Evolutionary conservation across 1,139 yeast genomes (phyloP).

Genomic region (Yarrowia galli): DNA sequence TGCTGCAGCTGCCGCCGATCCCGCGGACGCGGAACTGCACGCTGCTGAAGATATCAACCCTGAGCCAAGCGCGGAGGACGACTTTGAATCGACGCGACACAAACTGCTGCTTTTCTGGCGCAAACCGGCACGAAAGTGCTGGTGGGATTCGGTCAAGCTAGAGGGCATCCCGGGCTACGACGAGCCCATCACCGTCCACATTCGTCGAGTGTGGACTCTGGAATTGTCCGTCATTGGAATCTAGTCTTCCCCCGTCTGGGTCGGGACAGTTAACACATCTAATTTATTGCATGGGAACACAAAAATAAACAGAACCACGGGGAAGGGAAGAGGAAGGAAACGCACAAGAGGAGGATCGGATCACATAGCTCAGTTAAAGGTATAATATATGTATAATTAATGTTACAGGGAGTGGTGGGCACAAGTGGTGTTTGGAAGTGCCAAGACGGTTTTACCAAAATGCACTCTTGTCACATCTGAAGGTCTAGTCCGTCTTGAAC

Average conservation of each 20-base stretch:
- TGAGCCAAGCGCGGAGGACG: slow-evolving; percentile 50
- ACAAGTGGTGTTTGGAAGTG: too few species aligned
- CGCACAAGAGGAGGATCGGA: slow-evolving; percentile 1
- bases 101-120: slow-evolving; percentile 93
- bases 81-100: slow-evolving; percentile 58
- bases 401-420: not conserved
- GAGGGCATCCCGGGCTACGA: slow-evolving; percentile 59
- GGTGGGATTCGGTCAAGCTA: slow-evolving; percentile 83
- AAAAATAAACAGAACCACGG: not conserved
- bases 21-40: not conserved
- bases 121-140: slow-evolving; percentile 97
- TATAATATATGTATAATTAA: slow-evolving; percentile 10
- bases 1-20: slow-evolving; percentile 41
- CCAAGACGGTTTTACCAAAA: too few species aligned
- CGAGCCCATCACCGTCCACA: slow-evolving; percentile 63
- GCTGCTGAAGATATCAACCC: slow-evolving; percentile 38
- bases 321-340: not conserved
- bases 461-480: too few species aligned
- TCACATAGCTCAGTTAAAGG: slow-evolving; percentile 13
- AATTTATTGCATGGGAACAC: slow-evolving; percentile 35
- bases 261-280: slow-evolving; percentile 5
- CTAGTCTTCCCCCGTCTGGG: slow-evolving; percentile 4
- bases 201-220: slow-evolving; percentile 84
- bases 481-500: too few species aligned
- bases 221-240: slow-evolving; percentile 60